Conservation (phyloP, 805 yeast species). For the Ogataea pilisensis region DNA sequence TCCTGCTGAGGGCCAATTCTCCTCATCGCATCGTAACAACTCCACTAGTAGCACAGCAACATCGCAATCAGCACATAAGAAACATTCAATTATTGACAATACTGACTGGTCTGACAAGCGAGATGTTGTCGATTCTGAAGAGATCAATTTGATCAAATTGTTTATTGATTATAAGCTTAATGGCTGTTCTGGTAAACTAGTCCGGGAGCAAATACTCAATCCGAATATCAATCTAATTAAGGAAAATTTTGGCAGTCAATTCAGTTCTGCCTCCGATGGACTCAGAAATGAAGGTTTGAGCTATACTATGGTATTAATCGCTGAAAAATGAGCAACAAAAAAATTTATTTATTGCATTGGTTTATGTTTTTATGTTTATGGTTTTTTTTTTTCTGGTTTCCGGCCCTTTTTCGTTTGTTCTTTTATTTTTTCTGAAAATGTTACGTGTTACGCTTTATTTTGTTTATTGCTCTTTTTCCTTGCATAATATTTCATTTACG, state of each 20-base stretch:
- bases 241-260: background rate
- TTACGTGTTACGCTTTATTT: too few species aligned
- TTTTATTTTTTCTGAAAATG: too few species aligned
- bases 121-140: slow-evolving; percentile 7
- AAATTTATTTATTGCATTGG: background rate
- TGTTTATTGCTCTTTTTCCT: background rate
- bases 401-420: background rate
- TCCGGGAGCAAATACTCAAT: slow-evolving; percentile 12
- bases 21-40: background rate
- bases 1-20: background rate
- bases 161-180: slow-evolving; percentile 31
- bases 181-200: slow-evolving; percentile 22
- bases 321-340: slow-evolving; percentile 19
- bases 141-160: slow-evolving; percentile 21
- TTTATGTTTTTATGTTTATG: background rate
- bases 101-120: background rate
- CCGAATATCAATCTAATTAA: background rate
- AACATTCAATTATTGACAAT: too few species aligned
- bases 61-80: background rate
- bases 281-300: slow-evolving; percentile 22
- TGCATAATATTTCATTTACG: background rate
- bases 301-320: slow-evolving; percentile 23
- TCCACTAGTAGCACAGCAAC: background rate
- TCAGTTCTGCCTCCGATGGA: background rate
- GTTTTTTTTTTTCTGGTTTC: background rate